A percentile compares a stretch with the other conserved stretches of the same genome.
Conservation (phyloP, 2,329 filamentous ascomycete genomes). For the Claviceps sp. region DNA sequence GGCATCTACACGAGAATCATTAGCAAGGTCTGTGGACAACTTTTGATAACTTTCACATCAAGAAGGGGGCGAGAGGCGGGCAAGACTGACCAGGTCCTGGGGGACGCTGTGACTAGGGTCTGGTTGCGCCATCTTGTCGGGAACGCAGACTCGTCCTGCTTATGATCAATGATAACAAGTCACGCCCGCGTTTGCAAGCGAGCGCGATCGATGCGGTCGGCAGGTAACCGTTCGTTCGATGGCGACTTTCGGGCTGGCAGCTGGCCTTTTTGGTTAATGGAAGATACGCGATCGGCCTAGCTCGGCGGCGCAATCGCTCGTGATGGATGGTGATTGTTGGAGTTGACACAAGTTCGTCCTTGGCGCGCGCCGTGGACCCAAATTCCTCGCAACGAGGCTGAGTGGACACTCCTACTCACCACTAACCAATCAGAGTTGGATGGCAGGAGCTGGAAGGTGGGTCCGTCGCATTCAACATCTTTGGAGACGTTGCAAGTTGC, state of each 20-base stretch:
- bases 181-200: neutral
- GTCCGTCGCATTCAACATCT: neutral
- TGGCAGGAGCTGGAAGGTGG: neutral
- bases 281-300: neutral
- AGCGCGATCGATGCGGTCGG: neutral
- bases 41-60: neutral
- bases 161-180: neutral
- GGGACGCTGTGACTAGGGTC: constrained; percentile 30
- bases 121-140: constrained; percentile 24
- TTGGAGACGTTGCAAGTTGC: too few species aligned
- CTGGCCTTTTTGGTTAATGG: neutral
- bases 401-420: neutral
- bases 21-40: constrained; percentile 10
- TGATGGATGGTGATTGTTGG: constrained; percentile 5
- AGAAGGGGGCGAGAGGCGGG: neutral
- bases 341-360: constrained; percentile 7
- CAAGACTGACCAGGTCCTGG: constrained; percentile 25
- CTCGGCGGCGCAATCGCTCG: constrained; percentile 6
- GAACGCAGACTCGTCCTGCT: constrained; percentile 1
- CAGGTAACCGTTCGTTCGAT: neutral
- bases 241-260: neutral
- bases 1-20: constrained; percentile 43
- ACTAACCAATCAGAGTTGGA: constrained; percentile 14
- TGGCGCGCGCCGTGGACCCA: constrained; percentile 11
- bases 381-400: constrained; percentile 26